phyloP scores from a whole-genome alignment of 352 stramenopile species.

The Globisporangium parvum region DNA sequence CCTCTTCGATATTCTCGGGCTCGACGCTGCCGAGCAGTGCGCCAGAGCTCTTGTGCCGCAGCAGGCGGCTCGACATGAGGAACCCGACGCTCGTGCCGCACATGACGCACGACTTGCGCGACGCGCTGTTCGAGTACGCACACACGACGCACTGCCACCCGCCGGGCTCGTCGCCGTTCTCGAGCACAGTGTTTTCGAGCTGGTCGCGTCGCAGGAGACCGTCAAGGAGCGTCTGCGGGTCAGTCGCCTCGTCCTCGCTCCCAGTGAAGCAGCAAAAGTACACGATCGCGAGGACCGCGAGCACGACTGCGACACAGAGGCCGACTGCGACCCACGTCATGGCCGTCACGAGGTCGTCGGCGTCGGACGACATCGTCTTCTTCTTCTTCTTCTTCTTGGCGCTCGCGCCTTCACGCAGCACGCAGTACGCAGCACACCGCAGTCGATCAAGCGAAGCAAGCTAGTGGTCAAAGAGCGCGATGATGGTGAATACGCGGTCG shows the following conservation, averaged over 20 bases:
- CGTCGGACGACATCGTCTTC: constrained; percentile 1
- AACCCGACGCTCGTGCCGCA: constrained; percentile 39
- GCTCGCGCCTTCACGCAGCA: too few relatives aligned
- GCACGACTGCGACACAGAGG: constrained; percentile 23
- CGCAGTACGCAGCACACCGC: too few relatives aligned
- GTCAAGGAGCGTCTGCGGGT: constrained; percentile 32
- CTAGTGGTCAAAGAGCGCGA: too few relatives aligned
- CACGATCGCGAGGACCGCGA: constrained; percentile 21
- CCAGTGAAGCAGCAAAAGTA: constrained; percentile 47
- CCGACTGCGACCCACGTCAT: constrained; percentile 34
- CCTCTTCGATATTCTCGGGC: constrained; percentile 23
- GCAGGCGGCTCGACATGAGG: constrained; percentile 25
- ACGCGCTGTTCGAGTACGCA: constrained; percentile 41
- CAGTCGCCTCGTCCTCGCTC: constrained; percentile 11
- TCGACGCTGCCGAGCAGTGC: constrained; percentile 39
- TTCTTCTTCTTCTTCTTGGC: too few relatives aligned
- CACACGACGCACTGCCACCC: constrained; percentile 73
- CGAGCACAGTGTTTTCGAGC: constrained; percentile 44
- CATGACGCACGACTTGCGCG: constrained; percentile 51
- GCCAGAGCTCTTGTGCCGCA: constrained; percentile 49
- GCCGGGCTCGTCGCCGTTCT: constrained; percentile 35
- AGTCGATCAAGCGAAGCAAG: too few relatives aligned
- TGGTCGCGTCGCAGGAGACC: constrained; percentile 57
- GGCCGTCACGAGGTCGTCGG: constrained; percentile 22
- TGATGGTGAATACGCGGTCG: too few relatives aligned